These are phyloP conservation scores for Sodiomyces alkalinus DNA, from an alignment of 2,329 filamentous ascomycete species.

Conservation along the genomic window DNA sequence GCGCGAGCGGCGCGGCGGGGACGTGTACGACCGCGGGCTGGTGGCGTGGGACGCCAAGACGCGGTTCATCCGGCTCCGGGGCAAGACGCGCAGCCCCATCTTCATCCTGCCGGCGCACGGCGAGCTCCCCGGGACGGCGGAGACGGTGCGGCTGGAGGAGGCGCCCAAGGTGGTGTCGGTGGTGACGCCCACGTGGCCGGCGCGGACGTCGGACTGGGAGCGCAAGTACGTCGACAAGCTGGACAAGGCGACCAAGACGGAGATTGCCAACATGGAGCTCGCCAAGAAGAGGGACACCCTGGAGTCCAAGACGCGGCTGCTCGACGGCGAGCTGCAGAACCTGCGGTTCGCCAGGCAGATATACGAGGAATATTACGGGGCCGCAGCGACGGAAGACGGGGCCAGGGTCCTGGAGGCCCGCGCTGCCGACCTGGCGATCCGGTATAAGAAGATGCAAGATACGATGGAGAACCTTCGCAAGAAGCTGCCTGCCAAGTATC, in stretches of 20 bases:
- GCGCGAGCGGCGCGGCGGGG: constrained; percentile 12
- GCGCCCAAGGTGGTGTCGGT: constrained; percentile 21
- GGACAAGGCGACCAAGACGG: constrained; percentile 7
- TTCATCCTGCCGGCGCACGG: constrained; percentile 37
- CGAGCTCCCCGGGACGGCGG: constrained; percentile 26
- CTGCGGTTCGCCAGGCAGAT: constrained; percentile 2
- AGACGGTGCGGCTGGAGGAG: constrained; percentile 28
- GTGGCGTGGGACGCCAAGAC: constrained; percentile 32
- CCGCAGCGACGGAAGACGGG: not conserved
- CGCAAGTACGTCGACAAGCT: constrained; percentile 10
- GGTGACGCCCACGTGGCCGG: constrained; percentile 12
- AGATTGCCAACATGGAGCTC: constrained; percentile 5
- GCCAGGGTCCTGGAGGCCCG: constrained; percentile 1
- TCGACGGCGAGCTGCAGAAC: constrained; percentile 5
- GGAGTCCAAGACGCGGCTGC: constrained; percentile 5
- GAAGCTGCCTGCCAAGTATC: constrained; percentile 1
- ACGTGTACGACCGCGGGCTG: constrained; percentile 25
- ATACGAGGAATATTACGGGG: constrained; percentile 5
- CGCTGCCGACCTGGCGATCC: not conserved
- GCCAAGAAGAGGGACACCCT: constrained; percentile 7
- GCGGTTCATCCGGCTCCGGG: constrained; percentile 35
- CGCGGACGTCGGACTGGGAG: constrained; percentile 18
- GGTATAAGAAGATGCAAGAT: not conserved
- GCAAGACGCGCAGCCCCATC: constrained; percentile 27
- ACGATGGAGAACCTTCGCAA: not conserved